Evolutionary conservation across 257 asterid species (phyloP).

Genomic region (Misopates orontium): DNA sequence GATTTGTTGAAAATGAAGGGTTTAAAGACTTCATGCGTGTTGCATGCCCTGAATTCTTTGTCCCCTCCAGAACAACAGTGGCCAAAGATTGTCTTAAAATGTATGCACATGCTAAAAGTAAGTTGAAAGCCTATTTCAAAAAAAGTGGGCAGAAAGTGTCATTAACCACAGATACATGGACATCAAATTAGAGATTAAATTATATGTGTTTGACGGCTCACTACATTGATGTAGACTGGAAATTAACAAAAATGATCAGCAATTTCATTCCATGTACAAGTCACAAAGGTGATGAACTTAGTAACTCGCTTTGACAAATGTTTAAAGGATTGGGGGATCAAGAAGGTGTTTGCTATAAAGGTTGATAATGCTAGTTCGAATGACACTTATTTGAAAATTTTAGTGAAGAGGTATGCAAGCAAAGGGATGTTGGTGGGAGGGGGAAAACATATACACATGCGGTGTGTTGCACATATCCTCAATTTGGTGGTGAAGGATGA

Average conservation of each 20-base stretch:
- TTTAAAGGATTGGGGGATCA: conserved; percentile 4
- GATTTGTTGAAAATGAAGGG: no score
- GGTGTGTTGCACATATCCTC: not conserved
- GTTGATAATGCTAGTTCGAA: conserved; percentile 13
- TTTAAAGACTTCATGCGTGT: conserved; percentile 8
- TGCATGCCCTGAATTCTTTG: not conserved
- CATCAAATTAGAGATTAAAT: conserved; percentile 2
- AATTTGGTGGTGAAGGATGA: not conserved
- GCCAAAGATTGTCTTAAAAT: not conserved
- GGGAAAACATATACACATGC: not conserved
- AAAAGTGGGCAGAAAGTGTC: not conserved
- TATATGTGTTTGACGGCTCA: conserved; percentile 13
- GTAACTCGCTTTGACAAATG: not conserved
- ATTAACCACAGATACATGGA: conserved; percentile 14
- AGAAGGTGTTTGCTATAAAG: no score
- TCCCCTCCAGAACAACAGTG: not conserved
- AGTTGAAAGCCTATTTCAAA: not conserved
- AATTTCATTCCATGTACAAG: conserved; percentile 7
- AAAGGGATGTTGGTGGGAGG: no score
- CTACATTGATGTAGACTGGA: conserved; percentile 3
- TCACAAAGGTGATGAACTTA: conserved; percentile 12
- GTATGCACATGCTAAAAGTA: no score
- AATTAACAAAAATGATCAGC: not conserved
- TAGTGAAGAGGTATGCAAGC: no score
- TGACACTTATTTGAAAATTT: not conserved